Evolutionary conservation across 495 filamentous ascomycete species (phyloP), one percentile per base, ranked within the genome.

Genomic region (Sabuloglossum arenarium): DNA sequence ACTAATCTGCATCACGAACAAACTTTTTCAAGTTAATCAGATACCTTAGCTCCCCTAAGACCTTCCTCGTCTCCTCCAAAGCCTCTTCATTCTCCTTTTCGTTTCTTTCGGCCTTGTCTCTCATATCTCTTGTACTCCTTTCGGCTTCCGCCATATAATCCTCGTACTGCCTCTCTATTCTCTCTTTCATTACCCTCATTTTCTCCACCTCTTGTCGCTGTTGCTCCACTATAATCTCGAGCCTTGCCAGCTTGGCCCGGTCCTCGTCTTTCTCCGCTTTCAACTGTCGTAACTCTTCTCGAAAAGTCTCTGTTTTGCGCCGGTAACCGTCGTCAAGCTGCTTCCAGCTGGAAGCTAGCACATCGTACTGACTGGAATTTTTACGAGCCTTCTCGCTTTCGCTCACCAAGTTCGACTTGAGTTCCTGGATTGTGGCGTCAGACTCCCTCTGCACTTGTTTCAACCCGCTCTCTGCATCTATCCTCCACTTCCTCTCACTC

Each of bases 1-100:
- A 51, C 28, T 51, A 51, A 19, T 51, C 47, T 19, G 25, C 47
- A 14, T 29, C 47, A 4, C 47, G 47, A 19, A 51, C 47, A 29
- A 51, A 51, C 12, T 51, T 51, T 19, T 51, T 51, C 25, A 87
- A 71, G 42, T 73, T 80, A 21, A 87, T 70, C 34, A 75, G 77
- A 80, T 84, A 86, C 60, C 68, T 78, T 70, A 87, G 73, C 63
- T 84, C 73, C 9, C 74, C 75, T 58, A 86, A 69, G 12, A 79
- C 78, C 62, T 76, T 74, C 59, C 75, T 74, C 54, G 82, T 64
- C 59, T 83, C 78, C 32, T 72, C 65, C n/a, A 84, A 66, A 30
- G 71, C 73, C 28, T 64, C 66, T 47, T 80, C 72, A 57, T 83
- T 73, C 57, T 70, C 71, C 14, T 61, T 65, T 58, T 82, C 79